Evolutionary conservation across 495 filamentous ascomycete genomes (phyloP).

Genomic region (Hyaloscypha hepaticicola): DNA sequence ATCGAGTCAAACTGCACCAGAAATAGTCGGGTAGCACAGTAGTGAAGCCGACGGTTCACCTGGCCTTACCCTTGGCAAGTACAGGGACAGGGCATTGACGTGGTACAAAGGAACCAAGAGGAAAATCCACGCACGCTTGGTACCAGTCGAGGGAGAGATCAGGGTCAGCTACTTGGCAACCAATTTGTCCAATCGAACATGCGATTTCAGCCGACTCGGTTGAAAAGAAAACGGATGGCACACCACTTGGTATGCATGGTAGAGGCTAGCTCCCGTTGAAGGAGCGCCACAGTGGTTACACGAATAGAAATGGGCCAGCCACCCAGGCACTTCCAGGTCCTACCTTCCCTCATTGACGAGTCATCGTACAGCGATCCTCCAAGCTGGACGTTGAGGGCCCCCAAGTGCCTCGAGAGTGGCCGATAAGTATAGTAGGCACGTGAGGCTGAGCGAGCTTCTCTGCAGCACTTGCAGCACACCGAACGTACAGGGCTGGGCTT

Average conservation of each 20-base stretch:
- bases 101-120: conserved; percentile 1
- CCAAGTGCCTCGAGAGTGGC: not conserved
- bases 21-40: conserved; percentile 14
- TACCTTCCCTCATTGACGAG: not conserved
- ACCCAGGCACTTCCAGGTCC: conserved; percentile 1
- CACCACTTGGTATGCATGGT: not conserved
- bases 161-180: not conserved
- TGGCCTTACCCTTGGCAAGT: not conserved
- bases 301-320: conserved; percentile 6
- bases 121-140: not conserved
- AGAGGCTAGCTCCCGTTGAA: conserved; percentile 16
- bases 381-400: not conserved
- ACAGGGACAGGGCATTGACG: not conserved
- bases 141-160: not conserved
- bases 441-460: not conserved
- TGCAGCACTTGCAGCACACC: not conserved
- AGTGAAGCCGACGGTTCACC: not conserved
- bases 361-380: not conserved
- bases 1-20: conserved; percentile 16
- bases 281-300: conserved; percentile 6
- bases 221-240: conserved; percentile 1
- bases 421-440: conserved; percentile 6
- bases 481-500: not conserved
- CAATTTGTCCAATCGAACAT: conserved; percentile 4
- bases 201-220: not conserved